Evolutionary conservation across 192 early-diverging fungal genomes (phyloP), one percentile per base, ranked within the genome.

Genomic region (Phycomyces blakesleeanus): DNA sequence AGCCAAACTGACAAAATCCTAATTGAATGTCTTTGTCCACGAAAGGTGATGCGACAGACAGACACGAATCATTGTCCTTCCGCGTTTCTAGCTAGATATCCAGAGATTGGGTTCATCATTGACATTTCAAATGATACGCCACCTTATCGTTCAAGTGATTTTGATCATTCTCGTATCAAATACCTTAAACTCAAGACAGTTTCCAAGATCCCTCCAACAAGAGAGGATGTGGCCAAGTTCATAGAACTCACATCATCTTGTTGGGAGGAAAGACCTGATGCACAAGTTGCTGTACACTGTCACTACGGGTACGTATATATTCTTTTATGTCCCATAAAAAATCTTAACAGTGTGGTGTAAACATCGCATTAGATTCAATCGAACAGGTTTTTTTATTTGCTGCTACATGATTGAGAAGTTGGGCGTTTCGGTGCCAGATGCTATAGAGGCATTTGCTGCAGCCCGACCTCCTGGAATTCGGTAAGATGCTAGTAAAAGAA

Each of bases 231-330:
- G 0, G 38, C 66, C 0, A 59, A 60, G 11, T 83, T 83, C 38
- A 79, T 79, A 47, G 34, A 57, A 5, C 52, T 77, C 2, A 76
- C 72, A 7, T 64, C 61, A 3, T 42, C 55, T 1, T 81, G 79
- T 25, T 79, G 82, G 77, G 52, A 51, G 14, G 69, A 78, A n/a
- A 76, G 71, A 4, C 75, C 78, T 42, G 76, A 75, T 34, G 66
- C 73, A 11, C 79, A 83, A n/a, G 77, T 83, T 27, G 82, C 80
- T 5, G 79, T 83, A 0, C 82, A 83, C 57, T 83, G 82, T 66
- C 82, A 83, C 55, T 83, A 83, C 68, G 82, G 82, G 80, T 79
- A n/a, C n/a, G n/a, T n/a, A 73, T 57, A 59, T 41, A 49, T 5
- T 22, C 15, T 20, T 15, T 16, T 15, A 27, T 21, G 3, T 2